phyloP scores from a whole-genome alignment of 1,284 basidiomycete species.

The Fomes fomentarius region DNA sequence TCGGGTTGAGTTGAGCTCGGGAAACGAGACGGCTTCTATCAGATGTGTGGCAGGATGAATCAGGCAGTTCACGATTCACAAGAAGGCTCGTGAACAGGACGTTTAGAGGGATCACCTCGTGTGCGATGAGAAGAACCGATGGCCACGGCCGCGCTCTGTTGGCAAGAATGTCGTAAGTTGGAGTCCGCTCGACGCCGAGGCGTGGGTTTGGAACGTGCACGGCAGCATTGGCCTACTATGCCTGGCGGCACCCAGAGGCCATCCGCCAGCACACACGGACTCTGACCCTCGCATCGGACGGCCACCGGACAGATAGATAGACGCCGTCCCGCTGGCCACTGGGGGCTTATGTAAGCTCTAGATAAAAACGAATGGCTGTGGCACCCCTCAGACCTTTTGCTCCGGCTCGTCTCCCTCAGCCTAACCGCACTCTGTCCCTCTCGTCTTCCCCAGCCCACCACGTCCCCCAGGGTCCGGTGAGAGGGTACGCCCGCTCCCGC shows the following conservation, averaged over 20 bases:
- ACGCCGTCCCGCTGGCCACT: background rate
- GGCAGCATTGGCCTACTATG: constrained; percentile 15
- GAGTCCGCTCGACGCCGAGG: constrained; percentile 7
- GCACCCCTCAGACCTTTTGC: constrained; percentile 25
- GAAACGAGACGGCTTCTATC: constrained; percentile 24
- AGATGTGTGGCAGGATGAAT: constrained; percentile 24
- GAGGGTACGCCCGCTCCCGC: constrained; percentile 36
- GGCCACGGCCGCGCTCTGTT: constrained; percentile 19
- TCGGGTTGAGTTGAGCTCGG: constrained; percentile 21
- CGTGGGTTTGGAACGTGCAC: constrained; percentile 19
- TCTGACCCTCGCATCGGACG: background rate
- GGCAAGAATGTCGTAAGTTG: constrained; percentile 12
- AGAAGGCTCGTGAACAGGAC: constrained; percentile 9
- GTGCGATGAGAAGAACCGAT: constrained; percentile 24
- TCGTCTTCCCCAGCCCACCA: constrained; percentile 11
- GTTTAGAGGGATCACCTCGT: constrained; percentile 32
- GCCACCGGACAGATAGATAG: constrained; percentile 14
- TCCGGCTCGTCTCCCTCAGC: constrained; percentile 29
- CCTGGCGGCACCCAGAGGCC: background rate
- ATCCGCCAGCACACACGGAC: background rate
- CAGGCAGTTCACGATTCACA: constrained; percentile 21
- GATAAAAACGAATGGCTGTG: constrained; percentile 27
- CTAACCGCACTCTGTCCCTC: constrained; percentile 14
- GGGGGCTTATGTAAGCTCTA: constrained; percentile 23
- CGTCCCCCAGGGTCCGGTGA: constrained; percentile 30